Conservation (phyloP, 805 yeast genomes). For the Wilhelminamyces savonicus region DNA sequence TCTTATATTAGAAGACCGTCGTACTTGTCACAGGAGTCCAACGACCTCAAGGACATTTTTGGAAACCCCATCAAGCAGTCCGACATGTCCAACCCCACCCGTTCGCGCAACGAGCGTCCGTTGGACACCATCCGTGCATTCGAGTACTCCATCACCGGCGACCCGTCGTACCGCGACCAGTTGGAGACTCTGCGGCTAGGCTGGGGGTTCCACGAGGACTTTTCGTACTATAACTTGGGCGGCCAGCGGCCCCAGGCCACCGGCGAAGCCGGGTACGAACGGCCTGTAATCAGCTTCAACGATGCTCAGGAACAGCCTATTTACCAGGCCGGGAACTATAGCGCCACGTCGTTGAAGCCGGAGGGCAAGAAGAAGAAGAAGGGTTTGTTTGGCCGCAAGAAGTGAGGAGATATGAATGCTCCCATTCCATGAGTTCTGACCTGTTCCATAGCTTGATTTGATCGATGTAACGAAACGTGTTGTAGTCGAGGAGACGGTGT, state of each 20-base stretch:
- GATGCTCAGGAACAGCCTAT: slow-evolving; percentile 35
- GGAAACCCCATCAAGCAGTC: slow-evolving; percentile 75
- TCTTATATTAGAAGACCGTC: slow-evolving; percentile 38
- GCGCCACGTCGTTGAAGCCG: slow-evolving; percentile 40
- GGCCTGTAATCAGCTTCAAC: slow-evolving; percentile 31
- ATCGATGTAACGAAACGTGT: too few relatives aligned
- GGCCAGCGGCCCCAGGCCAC: slow-evolving; percentile 24
- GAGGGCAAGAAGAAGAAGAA: slow-evolving; percentile 43
- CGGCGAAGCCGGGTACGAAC: slow-evolving; percentile 27
- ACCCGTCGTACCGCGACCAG: slow-evolving; percentile 68
- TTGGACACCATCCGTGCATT: slow-evolving; percentile 91
- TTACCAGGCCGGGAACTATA: slow-evolving; percentile 54
- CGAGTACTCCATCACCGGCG: slow-evolving; percentile 93
- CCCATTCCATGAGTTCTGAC: too few relatives aligned
- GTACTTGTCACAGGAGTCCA: slow-evolving; percentile 41
- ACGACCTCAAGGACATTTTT: slow-evolving; percentile 70
- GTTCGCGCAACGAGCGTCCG: slow-evolving; percentile 93
- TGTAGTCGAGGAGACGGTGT: too few relatives aligned
- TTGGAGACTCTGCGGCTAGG: slow-evolving; percentile 76
- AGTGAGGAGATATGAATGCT: slow-evolving; percentile 7
- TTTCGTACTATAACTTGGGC: slow-evolving; percentile 44
- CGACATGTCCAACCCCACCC: slow-evolving; percentile 89
- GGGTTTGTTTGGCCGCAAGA: slow-evolving; percentile 72
- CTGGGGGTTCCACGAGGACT: slow-evolving; percentile 81
- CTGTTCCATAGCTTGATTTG: too few relatives aligned